A percentile compares a stretch with the other conserved stretches of the same genome.
Evolutionary conservation across 2,329 filamentous ascomycete species (phyloP).

Genomic region (Neoarthrinium moseri): DNA sequence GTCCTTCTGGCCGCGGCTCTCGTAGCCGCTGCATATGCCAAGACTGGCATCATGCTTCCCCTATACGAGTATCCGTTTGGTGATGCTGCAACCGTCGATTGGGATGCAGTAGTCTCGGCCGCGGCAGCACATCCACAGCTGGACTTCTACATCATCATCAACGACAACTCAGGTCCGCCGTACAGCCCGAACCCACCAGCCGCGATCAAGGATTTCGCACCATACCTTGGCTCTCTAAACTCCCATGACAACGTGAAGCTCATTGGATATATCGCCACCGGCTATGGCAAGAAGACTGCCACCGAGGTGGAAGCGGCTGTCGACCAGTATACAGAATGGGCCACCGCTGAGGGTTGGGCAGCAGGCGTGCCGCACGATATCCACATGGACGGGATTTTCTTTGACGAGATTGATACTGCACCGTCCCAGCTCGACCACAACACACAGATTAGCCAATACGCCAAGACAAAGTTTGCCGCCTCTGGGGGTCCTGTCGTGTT

Average conservation of each 20-base stretch:
- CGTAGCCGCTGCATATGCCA: not conserved
- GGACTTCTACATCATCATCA: not conserved
- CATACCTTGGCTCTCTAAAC: not conserved
- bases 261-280: not conserved
- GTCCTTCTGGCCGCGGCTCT: not conserved
- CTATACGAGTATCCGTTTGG: slow-evolving; percentile 1
- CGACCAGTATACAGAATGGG: not conserved
- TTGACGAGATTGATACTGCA: not conserved
- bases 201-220: not conserved
- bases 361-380: not conserved
- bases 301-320: not conserved
- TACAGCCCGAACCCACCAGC: not conserved
- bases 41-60: not conserved
- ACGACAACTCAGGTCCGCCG: not conserved
- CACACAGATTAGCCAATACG: not conserved
- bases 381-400: not conserved
- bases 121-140: not conserved
- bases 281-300: not conserved
- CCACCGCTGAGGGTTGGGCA: not conserved
- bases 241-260: not conserved
- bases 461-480: not conserved
- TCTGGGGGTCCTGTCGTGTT: not conserved
- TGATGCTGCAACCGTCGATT: not conserved
- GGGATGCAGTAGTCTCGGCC: not conserved
- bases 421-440: not conserved